Conservation (phyloP, 495 filamentous ascomycete species). For the Mycothermus thermophilus region DNA sequence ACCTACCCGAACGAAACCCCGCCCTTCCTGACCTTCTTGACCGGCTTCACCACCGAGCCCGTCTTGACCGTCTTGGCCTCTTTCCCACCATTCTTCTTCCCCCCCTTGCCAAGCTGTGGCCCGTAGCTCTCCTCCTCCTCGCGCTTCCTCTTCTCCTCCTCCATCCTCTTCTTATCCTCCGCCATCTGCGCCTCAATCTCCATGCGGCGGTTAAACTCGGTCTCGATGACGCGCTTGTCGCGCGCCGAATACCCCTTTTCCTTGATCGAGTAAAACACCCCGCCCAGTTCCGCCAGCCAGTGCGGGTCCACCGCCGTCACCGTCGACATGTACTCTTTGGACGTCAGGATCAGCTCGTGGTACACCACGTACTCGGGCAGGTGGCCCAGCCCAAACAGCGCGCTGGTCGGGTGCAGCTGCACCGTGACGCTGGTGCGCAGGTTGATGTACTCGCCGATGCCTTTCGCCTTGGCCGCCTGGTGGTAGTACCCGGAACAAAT, state of each 20-base stretch:
- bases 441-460: constrained; percentile 94
- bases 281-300: constrained; percentile 95
- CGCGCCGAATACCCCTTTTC: constrained; percentile 92
- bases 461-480: constrained; percentile 94
- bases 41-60: constrained; percentile 49
- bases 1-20: constrained; percentile 12
- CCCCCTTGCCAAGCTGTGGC: constrained; percentile 32
- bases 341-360: constrained; percentile 93
- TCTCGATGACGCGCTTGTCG: constrained; percentile 80
- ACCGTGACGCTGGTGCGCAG: constrained; percentile 87
- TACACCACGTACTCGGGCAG: constrained; percentile 96
- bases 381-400: constrained; percentile 83
- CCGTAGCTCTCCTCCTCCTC: constrained; percentile 54
- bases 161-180: constrained; percentile 64
- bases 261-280: constrained; percentile 97
- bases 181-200: constrained; percentile 92
- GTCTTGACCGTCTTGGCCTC: constrained; percentile 39
- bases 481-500: constrained; percentile 98
- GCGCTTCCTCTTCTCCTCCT: constrained; percentile 74
- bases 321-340: constrained; percentile 96
- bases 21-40: constrained; percentile 30
- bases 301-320: constrained; percentile 95
- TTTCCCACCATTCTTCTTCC: constrained; percentile 33
- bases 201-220: constrained; percentile 89
- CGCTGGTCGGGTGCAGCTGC: constrained; percentile 84